A percentile compares a stretch with the other conserved stretches of the same genome.
Evolutionary conservation across 495 filamentous ascomycete species (phyloP).

Genomic region (Evernia prunastri): DNA sequence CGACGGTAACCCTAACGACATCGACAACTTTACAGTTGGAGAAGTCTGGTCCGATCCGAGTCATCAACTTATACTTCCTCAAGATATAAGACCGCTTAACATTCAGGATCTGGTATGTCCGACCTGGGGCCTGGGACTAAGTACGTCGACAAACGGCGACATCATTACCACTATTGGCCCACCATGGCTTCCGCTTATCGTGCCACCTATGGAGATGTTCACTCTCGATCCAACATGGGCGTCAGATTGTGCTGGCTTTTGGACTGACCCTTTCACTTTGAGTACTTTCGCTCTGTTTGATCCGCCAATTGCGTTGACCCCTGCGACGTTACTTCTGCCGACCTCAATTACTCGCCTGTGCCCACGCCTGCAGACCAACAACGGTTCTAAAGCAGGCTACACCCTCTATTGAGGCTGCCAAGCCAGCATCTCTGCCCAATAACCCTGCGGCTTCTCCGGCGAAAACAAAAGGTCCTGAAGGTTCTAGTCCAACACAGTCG

Average conservation of each 20-base stretch:
- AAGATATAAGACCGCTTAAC: background rate
- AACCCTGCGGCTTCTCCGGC: background rate
- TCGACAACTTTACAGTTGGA: background rate
- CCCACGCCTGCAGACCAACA: background rate
- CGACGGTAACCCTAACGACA: too few species aligned
- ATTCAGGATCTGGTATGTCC: conserved; percentile 9
- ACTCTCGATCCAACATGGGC: too few species aligned
- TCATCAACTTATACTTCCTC: too few species aligned
- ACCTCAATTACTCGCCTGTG: background rate
- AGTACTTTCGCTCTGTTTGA: background rate
- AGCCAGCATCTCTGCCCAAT: conserved; percentile 8
- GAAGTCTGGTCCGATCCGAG: background rate
- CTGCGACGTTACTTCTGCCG: background rate
- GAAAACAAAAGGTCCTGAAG: background rate
- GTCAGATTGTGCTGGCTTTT: background rate
- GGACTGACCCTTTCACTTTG: too few species aligned
- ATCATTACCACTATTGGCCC: conserved; percentile 7
- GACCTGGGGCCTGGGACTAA: background rate
- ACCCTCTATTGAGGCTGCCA: background rate
- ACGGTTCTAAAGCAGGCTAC: background rate
- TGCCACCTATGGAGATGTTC: too few species aligned
- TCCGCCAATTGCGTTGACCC: background rate
- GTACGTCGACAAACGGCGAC: background rate
- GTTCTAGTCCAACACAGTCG: background rate
- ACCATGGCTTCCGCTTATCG: background rate